Evolutionary conservation across 2,329 filamentous ascomycete genomes (phyloP), one percentile per base, ranked within the genome.

Genomic region (Verticillium longisporum): DNA sequence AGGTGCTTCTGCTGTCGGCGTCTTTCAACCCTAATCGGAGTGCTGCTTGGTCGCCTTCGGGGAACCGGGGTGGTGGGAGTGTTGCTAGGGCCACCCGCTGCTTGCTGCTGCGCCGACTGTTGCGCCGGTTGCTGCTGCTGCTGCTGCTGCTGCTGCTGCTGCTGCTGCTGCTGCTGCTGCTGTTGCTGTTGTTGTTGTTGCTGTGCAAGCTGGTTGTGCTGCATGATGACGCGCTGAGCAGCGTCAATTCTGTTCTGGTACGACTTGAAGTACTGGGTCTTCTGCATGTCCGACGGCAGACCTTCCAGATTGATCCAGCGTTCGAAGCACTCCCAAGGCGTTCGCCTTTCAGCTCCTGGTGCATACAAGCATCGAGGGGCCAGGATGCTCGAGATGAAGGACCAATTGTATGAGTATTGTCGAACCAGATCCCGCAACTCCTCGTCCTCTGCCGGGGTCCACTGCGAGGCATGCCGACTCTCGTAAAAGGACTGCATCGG

Each of bases 311-410:
- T 88, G 60, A 97, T 90, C 94, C 94, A 99, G 54, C 95, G 86
- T 75, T 99, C 95, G 68, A 99, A 99, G 72, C 95, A 99, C 76
- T 99, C 95, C 95, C 95, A 99, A 0, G 94, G 92, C 2, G 94
- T 98, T 56, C 95, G 86, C 64, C 95, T 85, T 72, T 98, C 94
- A 11, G 92, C 87, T 1, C 91, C 92, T 21, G 93, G 94, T n/a
- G 87, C 83, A 70, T 92, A 96, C 14, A 87, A 73, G 0, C 92
- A 96, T 59, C 86, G 86, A 15, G 89, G 83, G 1, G 86, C 83
- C 59, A 98, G 78, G 62, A 94, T 88, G 67, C 86, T 90, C 1
- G 93, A 91, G 60, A 98, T 97, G 5, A 99, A 80, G 3, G 92
- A 96, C 95, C 95, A 99, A 69, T 99, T 99, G 78, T 97, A 98